Evolutionary conservation across 2,329 filamentous ascomycete species (phyloP).

Genomic region (Colletotrichum costaricense): DNA sequence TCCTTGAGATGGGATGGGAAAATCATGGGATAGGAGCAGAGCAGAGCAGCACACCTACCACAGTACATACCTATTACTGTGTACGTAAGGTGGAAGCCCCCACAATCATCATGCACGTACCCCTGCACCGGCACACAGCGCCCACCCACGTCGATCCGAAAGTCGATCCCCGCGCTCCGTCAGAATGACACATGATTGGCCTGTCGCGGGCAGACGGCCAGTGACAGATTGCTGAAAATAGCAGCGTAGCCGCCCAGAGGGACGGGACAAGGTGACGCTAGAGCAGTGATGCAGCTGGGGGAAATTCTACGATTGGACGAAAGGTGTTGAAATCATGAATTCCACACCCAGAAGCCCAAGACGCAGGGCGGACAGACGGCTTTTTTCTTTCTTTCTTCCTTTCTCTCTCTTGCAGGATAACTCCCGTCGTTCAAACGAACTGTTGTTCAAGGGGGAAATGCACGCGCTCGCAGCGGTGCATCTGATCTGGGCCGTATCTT

Average conservation of each 20-base stretch:
- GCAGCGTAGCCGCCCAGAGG: slow-evolving; percentile 29
- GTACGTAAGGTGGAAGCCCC: not conserved
- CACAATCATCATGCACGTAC: slow-evolving; percentile 12
- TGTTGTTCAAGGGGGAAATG: not conserved
- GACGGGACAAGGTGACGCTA: slow-evolving; percentile 7
- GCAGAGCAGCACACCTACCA: not conserved
- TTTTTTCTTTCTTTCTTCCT: too few relatives aligned
- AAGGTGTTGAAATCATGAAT: too few relatives aligned
- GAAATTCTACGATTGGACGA: slow-evolving; percentile 31
- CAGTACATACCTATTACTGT: too few relatives aligned
- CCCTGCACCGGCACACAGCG: slow-evolving; percentile 17
- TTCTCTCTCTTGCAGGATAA: too few relatives aligned
- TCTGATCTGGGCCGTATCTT: not conserved
- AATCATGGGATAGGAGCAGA: not conserved
- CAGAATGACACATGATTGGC: not conserved
- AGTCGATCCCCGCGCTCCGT: slow-evolving; percentile 1
- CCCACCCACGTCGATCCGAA: slow-evolving; percentile 22
- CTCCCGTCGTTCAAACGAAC: too few relatives aligned
- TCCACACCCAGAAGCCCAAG: too few relatives aligned
- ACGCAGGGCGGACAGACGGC: too few relatives aligned
- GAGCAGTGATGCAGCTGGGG: not conserved
- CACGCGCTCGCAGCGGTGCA: not conserved
- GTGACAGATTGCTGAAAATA: slow-evolving; percentile 27
- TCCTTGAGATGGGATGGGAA: too few relatives aligned
- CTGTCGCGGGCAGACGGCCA: not conserved